Percentiles rank a stretch among this genome's conserved stretches.
These are phyloP conservation scores for Phaeophleospora eucalypticola DNA, from an alignment of 2,329 filamentous ascomycete genomes.

Conservation along the genomic window DNA sequence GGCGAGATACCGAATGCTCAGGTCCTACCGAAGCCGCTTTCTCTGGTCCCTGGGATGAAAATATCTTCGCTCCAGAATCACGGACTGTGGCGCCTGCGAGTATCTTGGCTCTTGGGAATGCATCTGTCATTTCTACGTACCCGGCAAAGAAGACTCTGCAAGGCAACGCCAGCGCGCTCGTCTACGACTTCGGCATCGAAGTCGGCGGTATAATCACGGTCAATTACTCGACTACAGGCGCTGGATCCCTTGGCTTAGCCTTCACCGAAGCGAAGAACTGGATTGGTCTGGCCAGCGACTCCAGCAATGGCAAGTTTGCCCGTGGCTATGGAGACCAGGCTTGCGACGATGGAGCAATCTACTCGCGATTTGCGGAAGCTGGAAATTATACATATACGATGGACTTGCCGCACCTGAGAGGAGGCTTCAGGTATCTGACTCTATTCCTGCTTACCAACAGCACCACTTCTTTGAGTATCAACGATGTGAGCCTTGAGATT, in stretches of 20 bases:
- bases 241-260: slow-evolving; percentile 37
- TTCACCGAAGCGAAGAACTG: slow-evolving; percentile 43
- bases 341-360: slow-evolving; percentile 44
- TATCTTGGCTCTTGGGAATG: slow-evolving; percentile 38
- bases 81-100: slow-evolving; percentile 48
- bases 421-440: slow-evolving; percentile 53
- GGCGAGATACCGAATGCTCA: slow-evolving; percentile 53
- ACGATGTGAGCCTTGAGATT: slow-evolving; percentile 42
- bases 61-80: slow-evolving; percentile 54
- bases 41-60: slow-evolving; percentile 54
- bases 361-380: slow-evolving; percentile 32
- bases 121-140: slow-evolving; percentile 32
- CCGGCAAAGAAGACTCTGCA: slow-evolving; percentile 30
- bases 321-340: slow-evolving; percentile 20
- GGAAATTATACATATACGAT: slow-evolving; percentile 40
- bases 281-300: slow-evolving; percentile 42
- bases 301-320: slow-evolving; percentile 39
- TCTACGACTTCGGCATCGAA: slow-evolving; percentile 58
- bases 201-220: slow-evolving; percentile 55
- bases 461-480: slow-evolving; percentile 35
- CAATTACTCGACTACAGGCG: slow-evolving; percentile 44
- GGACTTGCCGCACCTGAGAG: slow-evolving; percentile 45
- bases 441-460: slow-evolving; percentile 40
- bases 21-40: slow-evolving; percentile 50
- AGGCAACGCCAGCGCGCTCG: slow-evolving; percentile 50